phyloP scores from a whole-genome alignment of 345 rosid species.

The Aethionema arabicum region DNA sequence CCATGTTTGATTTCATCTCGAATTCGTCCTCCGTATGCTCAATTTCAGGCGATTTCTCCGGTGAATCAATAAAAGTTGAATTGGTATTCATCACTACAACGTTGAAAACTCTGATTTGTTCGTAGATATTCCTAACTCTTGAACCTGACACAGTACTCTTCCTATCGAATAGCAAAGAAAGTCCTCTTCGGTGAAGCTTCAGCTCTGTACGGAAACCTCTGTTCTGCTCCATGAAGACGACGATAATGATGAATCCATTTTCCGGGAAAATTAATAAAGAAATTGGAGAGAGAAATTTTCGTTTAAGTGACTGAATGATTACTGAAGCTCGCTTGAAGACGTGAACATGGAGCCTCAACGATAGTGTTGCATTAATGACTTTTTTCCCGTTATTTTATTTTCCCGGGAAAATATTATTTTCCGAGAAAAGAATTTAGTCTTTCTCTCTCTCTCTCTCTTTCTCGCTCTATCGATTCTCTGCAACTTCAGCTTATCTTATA shows the following conservation, averaged over 20 bases:
- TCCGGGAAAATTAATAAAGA: not conserved
- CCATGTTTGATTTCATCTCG: conserved; percentile 34
- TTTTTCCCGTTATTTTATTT: no score
- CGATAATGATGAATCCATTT: conserved; percentile 36
- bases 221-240: conserved; percentile 4
- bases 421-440: no score
- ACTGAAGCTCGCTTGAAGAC: conserved; percentile 46
- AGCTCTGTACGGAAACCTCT: conserved; percentile 42
- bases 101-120: conserved; percentile 20
- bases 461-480: no score
- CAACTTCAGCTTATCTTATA: no score
- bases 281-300: conserved; percentile 18
- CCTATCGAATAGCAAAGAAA: conserved; percentile 27
- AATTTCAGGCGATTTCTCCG: conserved; percentile 23
- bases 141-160: conserved; percentile 27
- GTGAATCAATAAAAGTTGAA: conserved; percentile 4
- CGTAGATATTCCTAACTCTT: conserved; percentile 32
- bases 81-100: conserved; percentile 18
- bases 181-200: conserved; percentile 36
- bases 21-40: conserved; percentile 43
- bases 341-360: conserved; percentile 32
- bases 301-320: conserved; percentile 31
- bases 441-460: no score
- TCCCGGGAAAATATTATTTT: no score
- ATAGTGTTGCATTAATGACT: no score